phyloP scores from a whole-genome alignment of 202 grass and related monocot genomes.

The Musa balbisiana region DNA sequence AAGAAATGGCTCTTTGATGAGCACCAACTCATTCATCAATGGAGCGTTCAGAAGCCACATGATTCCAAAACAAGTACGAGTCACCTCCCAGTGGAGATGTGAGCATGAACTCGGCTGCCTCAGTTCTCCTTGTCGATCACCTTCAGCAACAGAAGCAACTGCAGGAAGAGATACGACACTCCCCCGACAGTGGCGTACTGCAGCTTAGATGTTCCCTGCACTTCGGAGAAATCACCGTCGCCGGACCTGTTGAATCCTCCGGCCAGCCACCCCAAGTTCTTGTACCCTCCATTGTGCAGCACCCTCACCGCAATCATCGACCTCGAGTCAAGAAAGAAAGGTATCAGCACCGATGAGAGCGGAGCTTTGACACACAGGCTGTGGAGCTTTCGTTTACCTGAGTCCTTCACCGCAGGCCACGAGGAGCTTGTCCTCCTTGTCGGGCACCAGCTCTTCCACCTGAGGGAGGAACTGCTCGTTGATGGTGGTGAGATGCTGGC shows the following conservation, averaged over 20 bases:
- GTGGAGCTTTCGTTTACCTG: constrained; percentile 28
- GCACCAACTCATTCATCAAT: too few relatives aligned
- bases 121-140: constrained; percentile 22
- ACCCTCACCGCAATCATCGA: constrained; percentile 80
- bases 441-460: constrained; percentile 28
- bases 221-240: constrained; percentile 43
- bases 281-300: constrained; percentile 71
- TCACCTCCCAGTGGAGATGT: neutral
- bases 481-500: constrained; percentile 73
- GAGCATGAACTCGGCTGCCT: neutral
- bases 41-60: too few relatives aligned
- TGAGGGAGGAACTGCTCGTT: constrained; percentile 63
- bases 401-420: constrained; percentile 90
- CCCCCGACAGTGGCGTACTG: constrained; percentile 82
- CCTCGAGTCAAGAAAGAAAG: constrained; percentile 23
- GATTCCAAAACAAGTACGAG: neutral
- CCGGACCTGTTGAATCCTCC: constrained; percentile 72
- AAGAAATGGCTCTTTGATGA: too few relatives aligned
- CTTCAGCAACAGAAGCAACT: constrained; percentile 54
- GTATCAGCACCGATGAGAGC: too few relatives aligned
- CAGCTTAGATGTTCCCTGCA: constrained; percentile 64
- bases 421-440: constrained; percentile 64
- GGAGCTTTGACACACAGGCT: too few relatives aligned
- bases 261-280: constrained; percentile 72
- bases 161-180: constrained; percentile 71